Evolutionary conservation across 176 grass and related monocot species (phyloP), one percentile per base, ranked within the genome.

Genomic region (Stipa capillata): DNA sequence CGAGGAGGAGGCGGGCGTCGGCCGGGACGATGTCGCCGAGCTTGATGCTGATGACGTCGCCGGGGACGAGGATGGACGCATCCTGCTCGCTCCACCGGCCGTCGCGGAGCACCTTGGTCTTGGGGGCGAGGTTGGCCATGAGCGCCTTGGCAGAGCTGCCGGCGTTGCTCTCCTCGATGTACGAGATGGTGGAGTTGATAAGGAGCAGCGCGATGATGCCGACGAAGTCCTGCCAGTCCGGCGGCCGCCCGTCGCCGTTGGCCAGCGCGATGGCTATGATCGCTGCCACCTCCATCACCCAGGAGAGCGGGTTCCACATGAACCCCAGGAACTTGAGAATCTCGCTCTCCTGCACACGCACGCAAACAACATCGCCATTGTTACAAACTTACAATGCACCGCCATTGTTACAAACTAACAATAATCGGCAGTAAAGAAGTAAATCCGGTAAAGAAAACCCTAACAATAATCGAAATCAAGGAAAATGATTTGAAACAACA

Each of bases 281-380:
- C 18, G 97, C 97, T 6, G 96, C 92, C 15, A 75, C 61, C 61
- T 99, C 97, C 97, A 99, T 99, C 20, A 99, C 97, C 97, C 97
- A 99, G 28, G 97, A 99, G 1, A 99, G 75, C 0, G 97, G 97
- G 71, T 99, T 99, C 97, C 97, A 99, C 97, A 99, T 99, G 82
- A 99, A 99, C 24, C 90, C 86, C 20, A 99, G 13, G 84, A 99
- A 99, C 63, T 96, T 99, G 20, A 99, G 90, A 0, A 99, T 4
- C 79, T 91, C 83, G 55, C 88, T 99, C 88, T 99, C 97, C 92
- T 94, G 77, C 44, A 63, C 25, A 18, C 7, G 5, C 40, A 43
- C 35, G 69, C 39, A 65, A 12, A 0, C 9, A 12, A 1, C 42
- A 68, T 10, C 17, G 1, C 35, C 12, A 56, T 77, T 77, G 31